Evolutionary conservation across 768 basidiomycete species (phyloP).

Genomic region (Trametopsis cervina): DNA sequence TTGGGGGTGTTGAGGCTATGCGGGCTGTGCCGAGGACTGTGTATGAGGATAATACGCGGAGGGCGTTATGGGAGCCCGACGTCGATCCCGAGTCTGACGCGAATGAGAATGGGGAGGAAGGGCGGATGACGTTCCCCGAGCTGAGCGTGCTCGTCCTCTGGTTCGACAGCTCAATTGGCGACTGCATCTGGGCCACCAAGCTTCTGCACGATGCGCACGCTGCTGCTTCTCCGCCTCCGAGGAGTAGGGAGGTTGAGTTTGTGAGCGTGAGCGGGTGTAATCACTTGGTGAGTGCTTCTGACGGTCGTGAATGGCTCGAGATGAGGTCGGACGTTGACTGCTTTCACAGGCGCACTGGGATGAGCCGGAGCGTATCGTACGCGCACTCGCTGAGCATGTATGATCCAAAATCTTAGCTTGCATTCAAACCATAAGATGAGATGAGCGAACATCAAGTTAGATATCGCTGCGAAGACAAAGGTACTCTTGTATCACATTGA

Average conservation of each 20-base stretch:
- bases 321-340: too few relatives aligned
- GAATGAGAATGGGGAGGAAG: too few relatives aligned
- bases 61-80: slow-evolving; percentile 1
- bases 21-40: not conserved
- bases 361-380: slow-evolving; percentile 1
- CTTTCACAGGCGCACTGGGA: slow-evolving; percentile 7
- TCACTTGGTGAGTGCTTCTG: slow-evolving; percentile 11
- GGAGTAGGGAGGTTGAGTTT: not conserved
- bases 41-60: not conserved
- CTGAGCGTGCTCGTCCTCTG: slow-evolving; percentile 2
- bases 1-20: not conserved
- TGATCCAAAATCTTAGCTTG: too few relatives aligned
- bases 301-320: too few relatives aligned
- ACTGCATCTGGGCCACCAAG: slow-evolving; percentile 5
- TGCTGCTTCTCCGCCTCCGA: too few relatives aligned
- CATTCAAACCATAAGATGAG: too few relatives aligned
- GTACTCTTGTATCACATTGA: too few relatives aligned
- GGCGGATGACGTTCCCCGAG: not conserved
- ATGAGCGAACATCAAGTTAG: too few relatives aligned
- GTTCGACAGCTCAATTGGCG: slow-evolving; percentile 2
- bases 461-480: too few relatives aligned
- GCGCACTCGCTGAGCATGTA: not conserved
- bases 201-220: not conserved
- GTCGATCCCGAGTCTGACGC: not conserved
- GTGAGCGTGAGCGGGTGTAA: slow-evolving; percentile 3